phyloP scores from a whole-genome alignment of 805 yeast species.

The Clavispora santaluciae region DNA sequence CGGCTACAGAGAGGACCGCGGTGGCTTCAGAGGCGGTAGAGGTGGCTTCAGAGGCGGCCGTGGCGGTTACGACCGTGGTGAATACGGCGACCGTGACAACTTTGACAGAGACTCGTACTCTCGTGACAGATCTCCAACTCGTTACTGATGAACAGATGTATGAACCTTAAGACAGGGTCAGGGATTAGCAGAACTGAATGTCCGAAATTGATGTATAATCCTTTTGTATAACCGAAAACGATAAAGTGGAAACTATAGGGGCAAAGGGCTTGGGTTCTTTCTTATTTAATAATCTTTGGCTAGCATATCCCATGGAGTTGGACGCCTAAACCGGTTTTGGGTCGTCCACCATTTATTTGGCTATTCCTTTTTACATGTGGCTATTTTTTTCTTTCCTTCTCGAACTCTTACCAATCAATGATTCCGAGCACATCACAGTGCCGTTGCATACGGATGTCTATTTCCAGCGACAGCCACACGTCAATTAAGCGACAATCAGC shows the following conservation, averaged over 20 bases:
- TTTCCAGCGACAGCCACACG: no score
- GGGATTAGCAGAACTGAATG: slow-evolving; percentile 1
- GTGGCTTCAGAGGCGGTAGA: slow-evolving; percentile 43
- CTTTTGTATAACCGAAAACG: slow-evolving; percentile 1
- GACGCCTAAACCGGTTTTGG: background rate
- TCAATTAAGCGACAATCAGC: no score
- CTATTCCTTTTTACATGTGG: no score
- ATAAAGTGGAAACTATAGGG: slow-evolving; percentile 1
- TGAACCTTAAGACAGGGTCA: slow-evolving; percentile 1
- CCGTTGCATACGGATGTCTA: no score
- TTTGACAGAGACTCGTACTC: slow-evolving; percentile 44
- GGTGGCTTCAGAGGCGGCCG: slow-evolving; percentile 37
- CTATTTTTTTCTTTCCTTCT: background rate
- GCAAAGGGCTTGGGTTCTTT: background rate
- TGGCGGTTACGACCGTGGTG: slow-evolving; percentile 43
- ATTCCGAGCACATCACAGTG: no score
- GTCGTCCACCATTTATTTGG: background rate
- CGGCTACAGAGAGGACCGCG: slow-evolving; percentile 37
- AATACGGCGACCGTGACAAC: slow-evolving; percentile 32
- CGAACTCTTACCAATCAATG: background rate
- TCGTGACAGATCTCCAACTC: slow-evolving; percentile 67
- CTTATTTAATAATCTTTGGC: no score
- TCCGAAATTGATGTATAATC: slow-evolving; percentile 1
- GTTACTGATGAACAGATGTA: slow-evolving; percentile 42
- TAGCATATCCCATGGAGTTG: background rate